phyloP scores from a whole-genome alignment of 805 yeast species.

The Schwanniomyces vanrijiae region DNA sequence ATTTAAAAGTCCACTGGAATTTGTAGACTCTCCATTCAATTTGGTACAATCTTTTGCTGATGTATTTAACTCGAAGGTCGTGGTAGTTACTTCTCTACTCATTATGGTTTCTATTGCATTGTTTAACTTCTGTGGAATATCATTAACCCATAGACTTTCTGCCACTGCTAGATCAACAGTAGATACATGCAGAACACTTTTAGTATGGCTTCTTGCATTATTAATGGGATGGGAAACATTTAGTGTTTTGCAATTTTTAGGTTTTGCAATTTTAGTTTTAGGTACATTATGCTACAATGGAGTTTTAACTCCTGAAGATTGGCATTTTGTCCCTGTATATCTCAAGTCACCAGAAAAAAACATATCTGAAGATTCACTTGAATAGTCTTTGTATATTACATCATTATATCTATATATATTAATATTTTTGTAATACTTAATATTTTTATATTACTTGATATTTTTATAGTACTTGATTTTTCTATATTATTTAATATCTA shows the following conservation, averaged over 20 bases:
- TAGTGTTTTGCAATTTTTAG: slow-evolving; percentile 58
- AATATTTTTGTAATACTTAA: too few species aligned
- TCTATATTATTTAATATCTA: too few species aligned
- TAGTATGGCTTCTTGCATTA: slow-evolving; percentile 75
- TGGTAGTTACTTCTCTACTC: slow-evolving; percentile 55
- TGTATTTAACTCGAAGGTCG: slow-evolving; percentile 40
- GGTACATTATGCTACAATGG: slow-evolving; percentile 79
- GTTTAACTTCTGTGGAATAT: slow-evolving; percentile 73
- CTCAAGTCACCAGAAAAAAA: slow-evolving; percentile 22
- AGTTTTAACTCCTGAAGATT: slow-evolving; percentile 53
- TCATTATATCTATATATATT: neutral
- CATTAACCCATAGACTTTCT: slow-evolving; percentile 61
- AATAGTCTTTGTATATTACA: neutral
- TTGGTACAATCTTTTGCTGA: slow-evolving; percentile 49
- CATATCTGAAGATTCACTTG: neutral
- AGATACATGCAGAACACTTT: slow-evolving; percentile 71
- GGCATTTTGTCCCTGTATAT: slow-evolving; percentile 47
- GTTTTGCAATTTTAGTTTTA: slow-evolving; percentile 61
- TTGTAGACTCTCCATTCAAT: slow-evolving; percentile 55
- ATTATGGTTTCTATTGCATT: slow-evolving; percentile 72
- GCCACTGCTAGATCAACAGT: slow-evolving; percentile 81
- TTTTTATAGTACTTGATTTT: too few species aligned
- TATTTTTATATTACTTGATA: too few species aligned
- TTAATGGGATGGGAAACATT: slow-evolving; percentile 75
- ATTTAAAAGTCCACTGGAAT: slow-evolving; percentile 25